Evolutionary conservation across 2,329 filamentous ascomycete species (phyloP), one percentile per base, ranked within the genome.

Genomic region (Elsinoe batatas): DNA sequence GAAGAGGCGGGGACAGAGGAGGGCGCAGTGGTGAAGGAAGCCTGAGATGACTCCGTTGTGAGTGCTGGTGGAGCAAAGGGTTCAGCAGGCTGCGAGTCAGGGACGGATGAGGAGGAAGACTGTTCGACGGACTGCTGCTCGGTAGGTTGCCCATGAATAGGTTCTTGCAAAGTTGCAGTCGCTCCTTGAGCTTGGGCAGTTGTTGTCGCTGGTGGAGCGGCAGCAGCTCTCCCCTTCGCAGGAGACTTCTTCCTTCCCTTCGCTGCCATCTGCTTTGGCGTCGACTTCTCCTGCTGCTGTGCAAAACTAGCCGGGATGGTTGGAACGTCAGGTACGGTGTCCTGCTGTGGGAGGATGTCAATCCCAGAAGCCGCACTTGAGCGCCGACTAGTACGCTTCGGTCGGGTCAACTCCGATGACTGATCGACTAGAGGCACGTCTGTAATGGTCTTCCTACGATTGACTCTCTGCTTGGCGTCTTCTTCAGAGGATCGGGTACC

Each of bases 361-460:
- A 22, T 5, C 22, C 53, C 53, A 8, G 53, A 36, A 17, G 33
- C 64, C 32, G 66, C 64, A 56, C 71, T 73, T 7, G 63, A 57
- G 8, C 67, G 60, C 35, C 67, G 59, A 47, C 67, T 68, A 13
- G 58, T 47, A 10, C 62, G 50, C 50, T 61, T 46, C 10, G 36
- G 36, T 33, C 40, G n/a, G 8, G 22, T 40, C 56, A 49, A 18
- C 26, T 49, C 44, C 3, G 44, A 22, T 22, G 22, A 33, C n/a
- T 11, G 37, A 17, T 15, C 32, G 26, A 56, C 37, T 1, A 30
- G 15, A 32, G 55, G 58, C 53, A 58, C 18, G 15, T 58, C 58
- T 32, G 58, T 43, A 11, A 60, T 56, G 11, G 59, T 60, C 49
- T 58, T 56, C 38, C 59, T 56, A 37, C 59, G 54, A 37, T 36